Conservation (phyloP, 2,329 filamentous ascomycete species). For the Zopfia rhizophila region DNA sequence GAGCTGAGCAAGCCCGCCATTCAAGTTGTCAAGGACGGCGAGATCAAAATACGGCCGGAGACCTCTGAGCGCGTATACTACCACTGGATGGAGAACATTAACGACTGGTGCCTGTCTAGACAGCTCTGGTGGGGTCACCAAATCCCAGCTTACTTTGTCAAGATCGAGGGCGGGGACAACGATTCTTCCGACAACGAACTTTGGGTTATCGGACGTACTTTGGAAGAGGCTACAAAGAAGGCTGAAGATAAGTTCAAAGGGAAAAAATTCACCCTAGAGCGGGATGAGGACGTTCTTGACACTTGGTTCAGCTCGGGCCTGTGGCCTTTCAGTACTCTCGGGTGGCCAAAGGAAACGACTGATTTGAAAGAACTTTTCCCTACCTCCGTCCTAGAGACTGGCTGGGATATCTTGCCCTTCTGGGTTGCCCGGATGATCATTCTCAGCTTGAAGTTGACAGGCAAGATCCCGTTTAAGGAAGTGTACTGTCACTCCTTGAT, state of each 20-base stretch:
- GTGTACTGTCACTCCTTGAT: conserved; percentile 96
- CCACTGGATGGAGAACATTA: conserved; percentile 84
- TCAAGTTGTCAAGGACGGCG: conserved; percentile 79
- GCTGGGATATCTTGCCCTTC: conserved; percentile 96
- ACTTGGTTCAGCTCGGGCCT: conserved; percentile 96
- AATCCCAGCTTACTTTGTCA: conserved; percentile 87
- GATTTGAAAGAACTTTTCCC: conserved; percentile 88
- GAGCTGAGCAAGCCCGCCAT: conserved; percentile 82
- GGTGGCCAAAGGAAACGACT: conserved; percentile 85
- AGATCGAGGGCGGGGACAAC: conserved; percentile 75
- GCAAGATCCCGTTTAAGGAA: conserved; percentile 89
- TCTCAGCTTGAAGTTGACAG: conserved; percentile 89
- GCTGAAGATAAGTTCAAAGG: conserved; percentile 82
- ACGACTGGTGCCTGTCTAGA: conserved; percentile 94
- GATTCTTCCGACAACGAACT: conserved; percentile 70
- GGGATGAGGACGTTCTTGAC: conserved; percentile 92
- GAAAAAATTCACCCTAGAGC: conserved; percentile 81
- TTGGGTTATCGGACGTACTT: conserved; percentile 86
- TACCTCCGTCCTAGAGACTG: conserved; percentile 85
- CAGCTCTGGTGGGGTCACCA: conserved; percentile 99
- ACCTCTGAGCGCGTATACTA: conserved; percentile 85
- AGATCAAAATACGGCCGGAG: conserved; percentile 87
- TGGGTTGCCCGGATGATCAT: conserved; percentile 97
- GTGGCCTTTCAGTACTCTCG: conserved; percentile 93
- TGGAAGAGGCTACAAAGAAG: conserved; percentile 82